Conservation (phyloP, 371 early-diverging fungal species). For the Apophysomyces elegans region DNA sequence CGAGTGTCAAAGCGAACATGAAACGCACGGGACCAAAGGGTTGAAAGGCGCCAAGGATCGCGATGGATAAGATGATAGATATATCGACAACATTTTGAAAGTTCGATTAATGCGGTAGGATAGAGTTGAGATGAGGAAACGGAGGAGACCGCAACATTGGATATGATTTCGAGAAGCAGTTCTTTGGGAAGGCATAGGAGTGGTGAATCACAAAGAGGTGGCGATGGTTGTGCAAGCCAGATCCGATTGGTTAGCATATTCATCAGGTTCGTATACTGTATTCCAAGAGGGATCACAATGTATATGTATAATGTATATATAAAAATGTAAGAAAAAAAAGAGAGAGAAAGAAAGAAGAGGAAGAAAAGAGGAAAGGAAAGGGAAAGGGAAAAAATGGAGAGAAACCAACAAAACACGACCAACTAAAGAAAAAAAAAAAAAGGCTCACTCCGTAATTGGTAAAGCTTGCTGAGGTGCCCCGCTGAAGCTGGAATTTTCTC, state of each 20-base stretch:
- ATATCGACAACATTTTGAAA: constrained; percentile 41
- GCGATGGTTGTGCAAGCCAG: constrained; percentile 21
- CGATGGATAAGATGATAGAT: constrained; percentile 40
- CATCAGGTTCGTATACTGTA: not conserved
- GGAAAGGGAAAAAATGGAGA: constrained; percentile 16
- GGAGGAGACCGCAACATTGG: constrained; percentile 25
- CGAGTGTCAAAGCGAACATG: constrained; percentile 42
- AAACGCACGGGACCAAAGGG: constrained; percentile 47
- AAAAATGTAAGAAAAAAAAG: no score
- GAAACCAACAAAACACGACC: constrained; percentile 12
- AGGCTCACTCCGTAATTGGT: constrained; percentile 9
- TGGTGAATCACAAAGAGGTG: constrained; percentile 14
- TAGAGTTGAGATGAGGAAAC: constrained; percentile 18
- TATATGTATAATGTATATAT: not conserved
- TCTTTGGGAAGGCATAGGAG: constrained; percentile 44
- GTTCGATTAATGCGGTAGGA: constrained; percentile 37
- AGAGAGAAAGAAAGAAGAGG: not conserved
- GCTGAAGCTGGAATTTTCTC: constrained; percentile 8
- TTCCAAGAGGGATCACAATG: no score
- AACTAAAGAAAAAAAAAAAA: constrained; percentile 12
- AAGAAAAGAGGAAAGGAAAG: constrained; percentile 6
- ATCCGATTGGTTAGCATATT: constrained; percentile 14
- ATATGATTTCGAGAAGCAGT: constrained; percentile 39
- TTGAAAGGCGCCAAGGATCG: constrained; percentile 33
- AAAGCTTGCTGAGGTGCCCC: not conserved